Conservation (phyloP, 2,329 filamentous ascomycete genomes). For the Diplodia sapinea region DNA sequence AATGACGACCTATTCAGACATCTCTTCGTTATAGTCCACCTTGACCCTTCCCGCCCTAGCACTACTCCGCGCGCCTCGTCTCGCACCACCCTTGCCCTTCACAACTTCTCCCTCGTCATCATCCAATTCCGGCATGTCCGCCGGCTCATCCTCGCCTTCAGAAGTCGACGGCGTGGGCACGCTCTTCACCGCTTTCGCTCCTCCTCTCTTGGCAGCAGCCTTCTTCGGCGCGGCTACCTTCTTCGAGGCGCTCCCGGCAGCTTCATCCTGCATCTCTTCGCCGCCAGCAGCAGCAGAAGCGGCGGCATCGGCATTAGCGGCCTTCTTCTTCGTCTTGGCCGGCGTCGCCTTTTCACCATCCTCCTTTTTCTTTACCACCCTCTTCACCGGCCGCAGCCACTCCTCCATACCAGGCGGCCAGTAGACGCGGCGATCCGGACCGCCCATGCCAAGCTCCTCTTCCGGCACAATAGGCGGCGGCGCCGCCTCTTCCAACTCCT, state of each 20-base stretch:
- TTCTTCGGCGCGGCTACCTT: slow-evolving; percentile 44
- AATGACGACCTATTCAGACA: slow-evolving; percentile 35
- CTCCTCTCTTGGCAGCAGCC: slow-evolving; percentile 32
- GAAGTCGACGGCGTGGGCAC: slow-evolving; percentile 51
- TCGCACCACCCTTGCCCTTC: background rate
- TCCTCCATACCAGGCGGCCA: slow-evolving; percentile 92
- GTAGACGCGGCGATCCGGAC: slow-evolving; percentile 79
- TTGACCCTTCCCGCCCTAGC: slow-evolving; percentile 31
- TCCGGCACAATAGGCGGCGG: slow-evolving; percentile 58
- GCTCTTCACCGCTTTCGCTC: slow-evolving; percentile 39
- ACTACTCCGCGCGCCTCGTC: slow-evolving; percentile 32
- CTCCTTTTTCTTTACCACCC: slow-evolving; percentile 64
- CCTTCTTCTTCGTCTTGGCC: slow-evolving; percentile 45
- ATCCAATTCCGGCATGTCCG: slow-evolving; percentile 50
- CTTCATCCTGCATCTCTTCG: background rate
- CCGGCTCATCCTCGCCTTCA: slow-evolving; percentile 14
- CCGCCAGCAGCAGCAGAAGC: background rate
- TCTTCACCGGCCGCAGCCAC: slow-evolving; percentile 83
- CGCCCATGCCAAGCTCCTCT: slow-evolving; percentile 84
- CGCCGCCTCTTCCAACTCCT: slow-evolving; percentile 44
- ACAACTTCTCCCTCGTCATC: slow-evolving; percentile 37
- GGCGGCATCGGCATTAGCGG: slow-evolving; percentile 35
- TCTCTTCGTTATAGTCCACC: slow-evolving; percentile 47
- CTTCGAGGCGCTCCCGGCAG: slow-evolving; percentile 31
- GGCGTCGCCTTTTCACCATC: slow-evolving; percentile 41